Evolutionary conservation across 306 rosid genomes (phyloP), one percentile per base, ranked within the genome.

Genomic region (Cicer judaicum): DNA sequence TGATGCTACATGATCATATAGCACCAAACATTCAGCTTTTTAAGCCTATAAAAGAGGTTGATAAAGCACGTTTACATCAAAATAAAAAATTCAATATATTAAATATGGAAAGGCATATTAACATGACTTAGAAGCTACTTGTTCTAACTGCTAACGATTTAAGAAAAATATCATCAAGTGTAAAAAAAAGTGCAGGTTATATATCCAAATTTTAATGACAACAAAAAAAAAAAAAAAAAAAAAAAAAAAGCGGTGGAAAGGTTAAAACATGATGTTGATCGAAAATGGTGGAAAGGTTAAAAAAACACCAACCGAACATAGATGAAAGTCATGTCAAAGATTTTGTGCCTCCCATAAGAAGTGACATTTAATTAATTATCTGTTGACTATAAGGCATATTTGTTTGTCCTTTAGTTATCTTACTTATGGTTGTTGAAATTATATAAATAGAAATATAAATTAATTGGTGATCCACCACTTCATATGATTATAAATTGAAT

Each of bases 311-410:
- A 76, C 81, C 53, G 19, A 71, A 65, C 78, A 64, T 38, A 64
- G 78, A 81, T 81, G 66, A 64, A 81, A 64, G 79, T 81, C 82
- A 5, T 67, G 67, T 81, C 85, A 77, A 76, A 81, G 81, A 81
- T 77, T 55, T 60, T 16, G 57, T 72, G 19, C 4, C 34, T 29
- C 14, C 42, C 21, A n/a, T 69, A 48, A 50, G 38, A 69, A 60
- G 16, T 75, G 76, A 75, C 84, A 63, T 44, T 64, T 41, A 62
- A 14, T 62, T 39, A 67, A n/a, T 50, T 48, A 16, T 56, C 57
- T 54, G 68, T 76, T 76, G 78, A 76, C 78, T 43, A 29, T 29
- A 54, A 14, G 59, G 70, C 21, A 7, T 11, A 15, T 70, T 62
- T 46, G 15, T 76, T 57, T 81, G 78, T 81, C 78, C 59, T 70